These are phyloP conservation scores for Eragrostis curvula DNA, from an alignment of 176 grass and related monocot genomes.

Conservation along the genomic window DNA sequence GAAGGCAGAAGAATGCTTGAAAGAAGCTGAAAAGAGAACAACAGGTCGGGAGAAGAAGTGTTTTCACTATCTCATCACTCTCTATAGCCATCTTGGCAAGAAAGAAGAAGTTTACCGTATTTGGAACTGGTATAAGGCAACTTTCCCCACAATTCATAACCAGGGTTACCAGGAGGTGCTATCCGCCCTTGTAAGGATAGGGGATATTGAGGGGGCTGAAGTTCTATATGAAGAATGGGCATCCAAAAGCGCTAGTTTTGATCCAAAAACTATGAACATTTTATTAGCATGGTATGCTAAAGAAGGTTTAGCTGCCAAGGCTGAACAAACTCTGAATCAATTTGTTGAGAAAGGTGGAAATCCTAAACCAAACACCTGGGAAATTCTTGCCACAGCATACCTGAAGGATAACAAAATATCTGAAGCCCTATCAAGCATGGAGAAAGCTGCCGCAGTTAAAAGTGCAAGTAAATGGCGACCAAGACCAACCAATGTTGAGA, in stretches of 20 bases:
- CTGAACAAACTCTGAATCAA: conserved; percentile 56
- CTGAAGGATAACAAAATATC: conserved; percentile 58
- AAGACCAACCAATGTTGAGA: conserved; percentile 57
- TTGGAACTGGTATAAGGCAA: conserved; percentile 95
- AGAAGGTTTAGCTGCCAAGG: conserved; percentile 66
- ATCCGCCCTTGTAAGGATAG: conserved; percentile 68
- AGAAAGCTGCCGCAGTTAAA: conserved; percentile 61
- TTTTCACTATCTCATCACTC: conserved; percentile 80
- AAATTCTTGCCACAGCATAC: conserved; percentile 79
- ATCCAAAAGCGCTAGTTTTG: conserved; percentile 56
- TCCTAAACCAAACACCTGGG: conserved; percentile 70
- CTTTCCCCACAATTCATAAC: conserved; percentile 75
- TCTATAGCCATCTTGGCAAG: conserved; percentile 78
- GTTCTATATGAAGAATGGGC: conserved; percentile 89
- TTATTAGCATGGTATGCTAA: conserved; percentile 81
- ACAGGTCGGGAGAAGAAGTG: conserved; percentile 72
- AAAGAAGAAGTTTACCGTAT: conserved; percentile 82
- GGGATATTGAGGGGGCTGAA: conserved; percentile 80
- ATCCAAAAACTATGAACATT: conserved; percentile 82
- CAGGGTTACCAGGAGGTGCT: conserved; percentile 78
- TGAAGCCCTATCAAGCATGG: conserved; percentile 71
- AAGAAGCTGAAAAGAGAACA: conserved; percentile 83
- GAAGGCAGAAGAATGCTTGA: conserved; percentile 78
- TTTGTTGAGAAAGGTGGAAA: conserved; percentile 86
- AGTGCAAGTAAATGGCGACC: conserved; percentile 78